Base-by-base conservation (phyloP, 169 alveolate genomes). In the Cryptosporidium tyzzeri region DNA sequence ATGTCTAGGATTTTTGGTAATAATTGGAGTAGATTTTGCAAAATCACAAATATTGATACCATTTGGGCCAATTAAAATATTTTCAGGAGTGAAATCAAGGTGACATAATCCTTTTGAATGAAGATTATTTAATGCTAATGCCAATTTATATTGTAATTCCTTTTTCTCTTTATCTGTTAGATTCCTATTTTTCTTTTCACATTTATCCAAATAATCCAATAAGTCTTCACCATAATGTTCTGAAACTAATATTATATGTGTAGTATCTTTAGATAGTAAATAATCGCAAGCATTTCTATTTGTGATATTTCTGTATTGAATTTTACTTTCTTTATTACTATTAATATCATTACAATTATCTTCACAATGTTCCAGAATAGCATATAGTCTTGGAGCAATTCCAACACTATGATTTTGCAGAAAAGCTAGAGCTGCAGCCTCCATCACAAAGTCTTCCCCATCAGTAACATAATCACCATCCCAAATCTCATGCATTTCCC, bases 361-460 rank as follows among this genome's bases (percentile, higher is more conserved):
- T 62, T 92, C 94, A 3, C 70, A 70, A 48, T 92, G 94, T 35
- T 93, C 92, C 31, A 93, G 74, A 51, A 93, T 84, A 5, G 93
- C 93, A 41, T 85, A 85, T 53, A 93, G 91, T 9, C 91, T 92
- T 6, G 96, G 94, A 33, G 94, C 92, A 62, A 92, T 86, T 18
- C 92, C 92, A 50, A 84, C 91, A 45, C 92, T 92, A 31, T 80
- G 75, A 21, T 33, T 41, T 65, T 80, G 89, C 23, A 80, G 3
- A 59, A 93, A 94, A 21, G 96, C 94, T 39, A 92, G 89, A 14
- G 94, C 91, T 5, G 96, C 93, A 9, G 96, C 96, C 61, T 94
- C 96, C 92, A 92, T 92, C 3, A 94, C 96, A 71, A 93, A 94
- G 62, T 94, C 93, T 37, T 94, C 96, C 14, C 96, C 96, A 86